Base-by-base conservation (phyloP, 2,329 filamentous ascomycete genomes). In the Xylariales sp. region DNA sequence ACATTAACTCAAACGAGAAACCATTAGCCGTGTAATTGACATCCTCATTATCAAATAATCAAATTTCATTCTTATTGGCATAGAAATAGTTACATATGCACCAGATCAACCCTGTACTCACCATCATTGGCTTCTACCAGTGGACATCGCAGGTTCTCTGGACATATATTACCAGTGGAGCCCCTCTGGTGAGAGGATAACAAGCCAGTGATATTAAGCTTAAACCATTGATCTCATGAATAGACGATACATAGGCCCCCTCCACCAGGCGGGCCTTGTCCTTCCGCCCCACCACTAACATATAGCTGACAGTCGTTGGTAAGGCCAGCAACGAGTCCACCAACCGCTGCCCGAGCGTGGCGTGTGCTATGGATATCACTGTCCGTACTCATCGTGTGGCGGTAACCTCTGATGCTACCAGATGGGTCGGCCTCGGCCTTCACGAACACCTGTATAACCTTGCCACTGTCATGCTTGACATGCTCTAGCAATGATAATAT, bases 211-310 rank as follows among this genome's bases (percentile, higher is more conserved):
- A n/a, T n/a, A n/a, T n/a, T n/a, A n/a, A n/a, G n/a, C n/a, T n/a
- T n/a, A n/a, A n/a, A n/a, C n/a, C n/a, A n/a, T n/a, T n/a, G n/a
- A n/a, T n/a, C n/a, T n/a, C 28, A 38, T 7, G 28, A n/a, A 19
- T 58, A 59, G 19, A 58, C 42, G 8, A 57, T 33, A 35, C 53
- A 55, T 31, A 60, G 32, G 28, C 54, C 56, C 15, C 56, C 55
- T 17, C 55, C 54, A 11, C 54, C 53, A 6, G 45, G 41, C n/a
- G 8, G 55, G 52, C 2, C 55, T 54, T 60, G 56, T 6, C 54
- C 55, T 42, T 59, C 57, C 11, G 57, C 54, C 6, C 56, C 55
- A 20, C 53, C 52, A 35, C 48, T 52, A 15, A 61, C 50, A 42
- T 61, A 59, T 3, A 55, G 33, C 38, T 50, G 42, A 10, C 50